Evolutionary conservation across 306 rosid species (phyloP).

Genomic region (Acacia confusa): DNA sequence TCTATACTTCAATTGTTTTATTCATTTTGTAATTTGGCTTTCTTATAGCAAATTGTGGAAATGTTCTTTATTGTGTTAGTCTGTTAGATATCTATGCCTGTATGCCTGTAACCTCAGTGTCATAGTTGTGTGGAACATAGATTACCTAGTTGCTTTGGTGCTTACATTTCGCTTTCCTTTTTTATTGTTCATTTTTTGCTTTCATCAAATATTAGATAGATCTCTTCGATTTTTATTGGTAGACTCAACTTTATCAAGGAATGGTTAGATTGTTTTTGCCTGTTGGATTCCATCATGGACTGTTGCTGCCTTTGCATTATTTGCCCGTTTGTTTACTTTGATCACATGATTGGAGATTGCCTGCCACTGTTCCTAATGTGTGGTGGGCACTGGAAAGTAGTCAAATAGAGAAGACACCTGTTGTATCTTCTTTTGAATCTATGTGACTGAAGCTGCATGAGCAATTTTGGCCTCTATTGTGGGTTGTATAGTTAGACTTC

Average conservation of each 20-base stretch:
- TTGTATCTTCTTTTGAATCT: background rate
- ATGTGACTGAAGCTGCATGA: background rate
- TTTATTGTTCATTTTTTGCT: background rate
- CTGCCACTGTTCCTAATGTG: background rate
- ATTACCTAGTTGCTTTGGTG: background rate
- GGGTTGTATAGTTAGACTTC: background rate
- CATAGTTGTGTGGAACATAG: background rate
- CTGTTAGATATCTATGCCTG: background rate
- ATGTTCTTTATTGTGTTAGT: background rate
- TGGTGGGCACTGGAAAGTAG: constrained; percentile 2
- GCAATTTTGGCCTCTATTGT: background rate
- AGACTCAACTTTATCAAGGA: background rate
- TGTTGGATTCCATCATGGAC: background rate
- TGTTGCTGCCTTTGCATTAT: background rate
- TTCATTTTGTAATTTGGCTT: constrained; percentile 26
- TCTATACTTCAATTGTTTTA: background rate
- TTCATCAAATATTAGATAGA: background rate
- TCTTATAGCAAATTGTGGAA: background rate
- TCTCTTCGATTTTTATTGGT: background rate
- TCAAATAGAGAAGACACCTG: background rate
- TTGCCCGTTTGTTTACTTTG: background rate
- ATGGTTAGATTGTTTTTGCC: background rate
- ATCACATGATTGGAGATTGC: constrained; percentile 1
- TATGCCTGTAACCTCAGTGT: background rate
- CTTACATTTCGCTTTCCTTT: background rate